Percentiles rank a stretch among this genome's conserved stretches.
These are phyloP conservation scores for Saccharomyces paradoxus DNA, from an alignment of 805 yeast species.

Conservation along the genomic window DNA sequence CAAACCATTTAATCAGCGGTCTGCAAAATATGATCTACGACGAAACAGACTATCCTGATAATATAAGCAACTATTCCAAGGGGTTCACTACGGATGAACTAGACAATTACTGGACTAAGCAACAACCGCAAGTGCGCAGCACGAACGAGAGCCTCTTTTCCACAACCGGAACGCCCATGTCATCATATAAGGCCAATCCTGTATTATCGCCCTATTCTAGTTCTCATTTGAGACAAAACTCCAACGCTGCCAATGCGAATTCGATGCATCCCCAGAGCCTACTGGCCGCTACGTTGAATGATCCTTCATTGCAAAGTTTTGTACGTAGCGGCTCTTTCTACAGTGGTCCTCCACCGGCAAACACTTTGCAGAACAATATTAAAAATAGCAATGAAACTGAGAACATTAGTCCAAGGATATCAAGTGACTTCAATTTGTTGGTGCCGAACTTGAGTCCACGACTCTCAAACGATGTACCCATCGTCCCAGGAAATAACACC, in stretches of 20 bases:
- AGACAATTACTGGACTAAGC: conserved; percentile 27
- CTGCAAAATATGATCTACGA: conserved; percentile 28
- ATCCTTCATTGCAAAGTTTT: conserved; percentile 8
- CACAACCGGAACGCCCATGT: not conserved
- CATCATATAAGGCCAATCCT: conserved; percentile 1
- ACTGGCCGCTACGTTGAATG: conserved; percentile 12
- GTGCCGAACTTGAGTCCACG: not conserved
- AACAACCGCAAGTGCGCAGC: conserved; percentile 4
- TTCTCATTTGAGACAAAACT: not conserved
- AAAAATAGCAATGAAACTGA: not conserved
- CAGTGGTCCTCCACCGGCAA: not conserved
- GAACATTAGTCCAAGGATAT: not conserved
- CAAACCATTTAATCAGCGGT: conserved; percentile 27
- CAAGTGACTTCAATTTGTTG: not conserved
- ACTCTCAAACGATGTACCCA: not conserved
- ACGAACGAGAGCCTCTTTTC: not conserved
- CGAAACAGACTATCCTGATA: conserved; percentile 25
- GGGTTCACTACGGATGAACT: conserved; percentile 31
- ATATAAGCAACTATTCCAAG: conserved; percentile 25
- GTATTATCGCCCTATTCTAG: conserved; percentile 3
- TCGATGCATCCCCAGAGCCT: conserved; percentile 13
- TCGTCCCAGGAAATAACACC: not conserved
- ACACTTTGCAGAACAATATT: not conserved
- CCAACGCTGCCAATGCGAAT: conserved; percentile 2
- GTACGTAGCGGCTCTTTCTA: conserved; percentile 3